Evolutionary conservation across 2,329 filamentous ascomycete genomes (phyloP).

Genomic region (Sclerotinia nivalis): DNA sequence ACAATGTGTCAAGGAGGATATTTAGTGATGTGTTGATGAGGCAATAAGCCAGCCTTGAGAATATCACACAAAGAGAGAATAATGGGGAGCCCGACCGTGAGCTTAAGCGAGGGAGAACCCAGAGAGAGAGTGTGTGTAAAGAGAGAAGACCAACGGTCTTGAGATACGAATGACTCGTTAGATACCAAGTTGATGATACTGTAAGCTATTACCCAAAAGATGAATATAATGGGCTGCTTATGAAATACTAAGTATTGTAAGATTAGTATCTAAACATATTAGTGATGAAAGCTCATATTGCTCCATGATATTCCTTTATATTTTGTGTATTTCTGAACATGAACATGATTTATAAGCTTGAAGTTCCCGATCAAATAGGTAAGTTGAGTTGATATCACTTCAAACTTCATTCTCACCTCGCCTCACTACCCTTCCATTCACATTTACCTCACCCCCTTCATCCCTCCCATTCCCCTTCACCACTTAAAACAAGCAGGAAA

Average conservation of each 20-base stretch:
- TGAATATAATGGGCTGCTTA: background rate
- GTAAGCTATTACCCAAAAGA: background rate
- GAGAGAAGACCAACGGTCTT: background rate
- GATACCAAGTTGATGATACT: background rate
- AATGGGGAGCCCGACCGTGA: background rate
- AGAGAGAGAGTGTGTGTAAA: background rate
- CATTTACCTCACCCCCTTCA: background rate
- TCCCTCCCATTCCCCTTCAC: too few species aligned
- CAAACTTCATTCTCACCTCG: background rate
- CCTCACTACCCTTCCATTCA: background rate
- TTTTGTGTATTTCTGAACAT: too few species aligned
- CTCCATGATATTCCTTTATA: too few species aligned
- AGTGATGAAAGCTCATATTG: background rate
- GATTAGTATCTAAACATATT: background rate
- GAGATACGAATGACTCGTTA: background rate
- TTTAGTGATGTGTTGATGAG: background rate
- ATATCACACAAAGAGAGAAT: background rate
- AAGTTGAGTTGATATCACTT: too few species aligned
- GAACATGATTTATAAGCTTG: too few species aligned
- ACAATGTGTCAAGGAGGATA: slow-evolving; percentile 27
- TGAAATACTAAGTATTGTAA: background rate
- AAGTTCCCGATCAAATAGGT: too few species aligned
- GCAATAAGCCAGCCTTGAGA: background rate
- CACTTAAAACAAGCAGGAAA: background rate
- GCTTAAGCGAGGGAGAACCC: too few species aligned